These are phyloP conservation scores for Oenanthe sinensis DNA, from an alignment of 129 eudicot genomes.

Conservation along the genomic window DNA sequence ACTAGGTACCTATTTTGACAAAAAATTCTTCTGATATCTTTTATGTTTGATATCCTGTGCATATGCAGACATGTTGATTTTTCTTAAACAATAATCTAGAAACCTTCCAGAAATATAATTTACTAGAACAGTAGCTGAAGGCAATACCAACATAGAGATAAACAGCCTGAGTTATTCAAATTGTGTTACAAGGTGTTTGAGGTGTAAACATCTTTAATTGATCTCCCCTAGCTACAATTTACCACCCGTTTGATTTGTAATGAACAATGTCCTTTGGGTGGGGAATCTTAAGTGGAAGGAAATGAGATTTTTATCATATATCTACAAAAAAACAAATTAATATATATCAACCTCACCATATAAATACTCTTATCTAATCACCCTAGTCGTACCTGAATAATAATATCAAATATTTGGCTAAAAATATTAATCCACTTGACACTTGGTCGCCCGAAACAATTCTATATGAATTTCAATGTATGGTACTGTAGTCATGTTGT, in stretches of 20 bases:
- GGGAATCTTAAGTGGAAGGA: not conserved
- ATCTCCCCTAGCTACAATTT: not conserved
- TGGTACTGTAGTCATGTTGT: not conserved
- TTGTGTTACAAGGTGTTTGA: not conserved
- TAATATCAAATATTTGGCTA: too few species aligned
- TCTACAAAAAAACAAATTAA: too few species aligned
- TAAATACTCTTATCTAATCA: not conserved
- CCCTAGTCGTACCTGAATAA: not conserved
- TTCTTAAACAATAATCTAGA: not conserved
- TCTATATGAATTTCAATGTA: not conserved
- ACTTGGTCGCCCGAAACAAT: not conserved
- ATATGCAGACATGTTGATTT: not conserved
- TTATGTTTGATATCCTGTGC: not conserved
- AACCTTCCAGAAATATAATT: not conserved
- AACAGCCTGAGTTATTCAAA: not conserved
- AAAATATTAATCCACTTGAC: not conserved
- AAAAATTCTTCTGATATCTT: not conserved
- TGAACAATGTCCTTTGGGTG: not conserved
- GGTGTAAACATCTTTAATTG: not conserved
- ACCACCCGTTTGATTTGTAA: not conserved
- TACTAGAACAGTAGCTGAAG: not conserved
- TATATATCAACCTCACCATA: too few species aligned
- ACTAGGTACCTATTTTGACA: slow-evolving; percentile 37
- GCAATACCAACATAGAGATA: not conserved
- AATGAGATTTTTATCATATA: not conserved